These are phyloP conservation scores for Thalassiosira livingstoniorum DNA, from an alignment of 352 stramenopile species.

Conservation along the genomic window DNA sequence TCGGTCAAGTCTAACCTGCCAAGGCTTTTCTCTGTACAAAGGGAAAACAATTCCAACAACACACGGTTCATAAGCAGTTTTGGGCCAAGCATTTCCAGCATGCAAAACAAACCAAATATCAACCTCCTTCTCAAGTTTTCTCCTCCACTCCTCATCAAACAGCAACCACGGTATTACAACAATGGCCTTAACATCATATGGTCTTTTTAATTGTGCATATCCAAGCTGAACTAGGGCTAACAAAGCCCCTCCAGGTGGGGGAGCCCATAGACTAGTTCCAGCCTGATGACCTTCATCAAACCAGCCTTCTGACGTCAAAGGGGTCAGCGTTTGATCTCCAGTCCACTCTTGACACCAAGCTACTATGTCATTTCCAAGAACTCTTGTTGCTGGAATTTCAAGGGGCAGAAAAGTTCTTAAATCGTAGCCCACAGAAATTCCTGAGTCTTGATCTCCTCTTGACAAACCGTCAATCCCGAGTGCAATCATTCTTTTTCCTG, in stretches of 20 bases:
- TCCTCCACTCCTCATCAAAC: conserved; percentile 1
- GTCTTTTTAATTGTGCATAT: background rate
- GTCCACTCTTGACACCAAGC: background rate
- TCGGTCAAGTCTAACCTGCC: conserved; percentile 2
- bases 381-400: no score
- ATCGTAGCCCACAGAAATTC: background rate
- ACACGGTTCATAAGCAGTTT: conserved; percentile 28
- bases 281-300: background rate
- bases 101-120: conserved; percentile 9
- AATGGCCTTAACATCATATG: background rate
- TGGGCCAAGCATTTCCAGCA: conserved; percentile 13
- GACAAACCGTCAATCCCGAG: conserved; percentile 5
- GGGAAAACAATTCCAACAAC: conserved; percentile 33
- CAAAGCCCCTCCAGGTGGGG: background rate
- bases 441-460: background rate
- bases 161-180: background rate
- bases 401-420: background rate
- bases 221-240: background rate
- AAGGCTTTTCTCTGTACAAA: conserved; percentile 7
- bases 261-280: background rate
- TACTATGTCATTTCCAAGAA: background rate
- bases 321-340: background rate
- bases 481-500: conserved; percentile 12
- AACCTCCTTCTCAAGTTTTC: conserved; percentile 6
- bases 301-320: background rate